A percentile compares a stretch with the other conserved stretches of the same genome.
phyloP scores from a whole-genome alignment of 2,329 filamentous ascomycete genomes.

The Hortaea werneckii region DNA sequence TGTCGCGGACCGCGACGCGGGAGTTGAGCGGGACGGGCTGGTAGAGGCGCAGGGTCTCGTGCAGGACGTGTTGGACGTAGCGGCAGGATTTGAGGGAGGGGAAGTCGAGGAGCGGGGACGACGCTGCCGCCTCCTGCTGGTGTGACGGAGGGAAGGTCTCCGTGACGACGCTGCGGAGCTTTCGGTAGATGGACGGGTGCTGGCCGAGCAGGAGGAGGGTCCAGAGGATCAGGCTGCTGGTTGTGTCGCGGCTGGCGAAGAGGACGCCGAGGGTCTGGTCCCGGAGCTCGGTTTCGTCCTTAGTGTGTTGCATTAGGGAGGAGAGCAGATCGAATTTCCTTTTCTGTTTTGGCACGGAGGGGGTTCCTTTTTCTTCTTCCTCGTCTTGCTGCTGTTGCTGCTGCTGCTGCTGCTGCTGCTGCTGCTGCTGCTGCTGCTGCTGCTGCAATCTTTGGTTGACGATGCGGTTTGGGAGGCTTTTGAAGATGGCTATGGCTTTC shows the following conservation, averaged over 20 bases:
- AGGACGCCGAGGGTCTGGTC: constrained; percentile 33
- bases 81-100: constrained; percentile 16
- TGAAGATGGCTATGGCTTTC: constrained; percentile 31
- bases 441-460: constrained; percentile 25
- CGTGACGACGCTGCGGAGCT: constrained; percentile 12
- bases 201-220: constrained; percentile 24
- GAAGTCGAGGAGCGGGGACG: constrained; percentile 4
- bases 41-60: constrained; percentile 47
- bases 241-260: constrained; percentile 49
- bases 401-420: background rate
- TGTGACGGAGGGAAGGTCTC: constrained; percentile 5
- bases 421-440: background rate
- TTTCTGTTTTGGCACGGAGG: background rate
- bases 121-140: background rate
- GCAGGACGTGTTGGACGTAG: constrained; percentile 49
- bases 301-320: constrained; percentile 16
- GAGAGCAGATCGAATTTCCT: constrained; percentile 15
- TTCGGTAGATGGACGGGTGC: constrained; percentile 18
- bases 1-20: constrained; percentile 39
- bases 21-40: constrained; percentile 46
- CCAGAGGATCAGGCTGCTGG: constrained; percentile 43
- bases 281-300: constrained; percentile 15
- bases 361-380: constrained; percentile 3
- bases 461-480: constrained; percentile 34
- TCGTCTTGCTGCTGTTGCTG: constrained; percentile 17